Base-by-base conservation (phyloP, 495 filamentous ascomycete species). In the Aspergillus olivimuriae region DNA sequence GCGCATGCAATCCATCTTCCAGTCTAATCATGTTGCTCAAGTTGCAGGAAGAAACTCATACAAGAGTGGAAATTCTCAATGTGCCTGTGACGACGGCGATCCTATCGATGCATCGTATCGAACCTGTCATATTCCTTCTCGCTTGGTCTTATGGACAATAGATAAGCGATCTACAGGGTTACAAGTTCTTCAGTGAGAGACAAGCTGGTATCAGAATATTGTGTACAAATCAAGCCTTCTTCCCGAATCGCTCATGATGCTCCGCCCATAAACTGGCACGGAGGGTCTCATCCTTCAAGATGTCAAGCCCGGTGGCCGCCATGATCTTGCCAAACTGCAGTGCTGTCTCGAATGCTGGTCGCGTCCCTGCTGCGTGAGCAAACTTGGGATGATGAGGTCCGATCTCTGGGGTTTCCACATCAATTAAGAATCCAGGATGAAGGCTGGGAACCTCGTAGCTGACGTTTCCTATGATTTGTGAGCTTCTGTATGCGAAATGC, bases 371-470 rank as follows among this genome's bases (percentile, higher is more conserved):
- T 32, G 40, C 24, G 11, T 42, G 15, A 16, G 24, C 40, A 24
- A 42, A 42, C 3, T 11, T n/a, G 14, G 40, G 15, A 20, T 42
- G 26, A 33, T 42, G 40, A 33, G 40, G 40, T n/a, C 24, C 24
- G 16, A 33, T 21, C 8, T 11, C 17, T 38, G 35, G 35, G 17
- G n/a, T 32, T 10, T 30, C 24, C 2, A 32, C 28, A 2, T 30
- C 15, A 12, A 42, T 42, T 16, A 17, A 12, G 15, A 42, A 42
- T 14, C 24, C 40, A 15, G 24, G 24, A 15, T 42, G 40, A 15
- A 42, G 28, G 18, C 40, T 42, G 4, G 40, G 40, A 19, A 42
- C 8, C 0, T 11, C 40, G 40, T 42, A 34, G 40, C 24, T 32
- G 40, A 42, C 40, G 18, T 42, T 42, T 33, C 40, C 40, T 42